Percentiles rank a stretch among this genome's conserved stretches.
Conservation (phyloP, 805 yeast species). For the Wickerhamiella domercqiae region DNA sequence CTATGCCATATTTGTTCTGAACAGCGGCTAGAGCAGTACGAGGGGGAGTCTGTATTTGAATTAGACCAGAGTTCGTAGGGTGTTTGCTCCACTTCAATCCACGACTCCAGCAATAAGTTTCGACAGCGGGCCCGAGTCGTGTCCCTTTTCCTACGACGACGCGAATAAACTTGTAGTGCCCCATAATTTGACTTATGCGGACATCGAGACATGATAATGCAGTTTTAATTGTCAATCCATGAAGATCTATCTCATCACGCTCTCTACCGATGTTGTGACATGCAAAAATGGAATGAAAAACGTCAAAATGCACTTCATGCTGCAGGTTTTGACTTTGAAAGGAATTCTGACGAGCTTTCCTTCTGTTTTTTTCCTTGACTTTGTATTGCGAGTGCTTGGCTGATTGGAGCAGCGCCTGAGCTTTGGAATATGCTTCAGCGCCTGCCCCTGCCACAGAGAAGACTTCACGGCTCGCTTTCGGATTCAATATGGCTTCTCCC, state of each 20-base stretch:
- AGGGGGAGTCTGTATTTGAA: background rate
- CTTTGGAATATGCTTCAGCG: too few species aligned
- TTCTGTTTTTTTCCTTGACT: too few species aligned
- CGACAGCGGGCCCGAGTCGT: background rate
- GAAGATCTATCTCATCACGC: background rate
- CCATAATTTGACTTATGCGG: background rate
- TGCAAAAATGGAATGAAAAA: too few species aligned
- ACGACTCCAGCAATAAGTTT: background rate
- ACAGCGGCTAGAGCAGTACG: too few species aligned
- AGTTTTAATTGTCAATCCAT: background rate
- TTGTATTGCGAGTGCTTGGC: too few species aligned
- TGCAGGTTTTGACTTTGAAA: too few species aligned
- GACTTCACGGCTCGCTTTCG: too few species aligned
- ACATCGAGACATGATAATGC: constrained; percentile 1
- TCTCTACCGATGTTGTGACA: too few species aligned
- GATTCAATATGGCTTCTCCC: background rate
- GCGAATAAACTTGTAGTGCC: background rate
- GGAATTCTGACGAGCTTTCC: too few species aligned
- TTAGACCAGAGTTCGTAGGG: background rate
- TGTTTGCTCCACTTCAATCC: background rate
- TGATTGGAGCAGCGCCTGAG: too few species aligned
- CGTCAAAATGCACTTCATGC: too few species aligned
- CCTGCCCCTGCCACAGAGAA: too few species aligned
- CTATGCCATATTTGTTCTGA: background rate
- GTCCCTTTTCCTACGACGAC: background rate